Evolutionary conservation across 257 asterid species (phyloP).

Genomic region (Rauvolfia tetraphylla): DNA sequence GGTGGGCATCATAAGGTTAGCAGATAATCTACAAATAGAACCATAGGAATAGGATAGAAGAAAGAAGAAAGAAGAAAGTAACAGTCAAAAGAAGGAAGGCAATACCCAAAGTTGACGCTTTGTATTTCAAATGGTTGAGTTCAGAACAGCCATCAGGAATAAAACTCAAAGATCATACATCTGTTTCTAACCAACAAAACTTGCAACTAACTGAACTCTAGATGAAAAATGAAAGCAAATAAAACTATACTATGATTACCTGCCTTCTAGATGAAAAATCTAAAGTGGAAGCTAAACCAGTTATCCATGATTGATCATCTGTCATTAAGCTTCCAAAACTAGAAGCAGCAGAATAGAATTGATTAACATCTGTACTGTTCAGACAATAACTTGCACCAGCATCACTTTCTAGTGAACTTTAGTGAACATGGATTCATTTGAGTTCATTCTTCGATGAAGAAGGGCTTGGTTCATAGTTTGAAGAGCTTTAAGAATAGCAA

Average conservation of each 20-base stretch:
- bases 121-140: too few relatives aligned
- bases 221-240: background rate
- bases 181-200: too few relatives aligned
- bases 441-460: slow-evolving; percentile 41
- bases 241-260: slow-evolving; percentile 36
- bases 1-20: too few relatives aligned
- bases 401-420: slow-evolving; percentile 25
- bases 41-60: too few relatives aligned
- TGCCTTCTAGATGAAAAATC: slow-evolving; percentile 37
- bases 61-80: background rate
- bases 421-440: slow-evolving; percentile 26
- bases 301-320: slow-evolving; percentile 19
- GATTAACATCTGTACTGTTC: slow-evolving; percentile 21
- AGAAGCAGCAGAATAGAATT: slow-evolving; percentile 25
- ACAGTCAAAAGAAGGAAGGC: too few relatives aligned
- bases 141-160: background rate
- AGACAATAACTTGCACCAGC: slow-evolving; percentile 17
- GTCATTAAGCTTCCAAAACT: slow-evolving; percentile 37
- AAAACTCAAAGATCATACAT: background rate
- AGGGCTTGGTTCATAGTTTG: slow-evolving; percentile 51
- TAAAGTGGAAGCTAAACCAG: slow-evolving; percentile 38
- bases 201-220: background rate
- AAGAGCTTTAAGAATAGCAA: slow-evolving; percentile 51
- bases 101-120: too few relatives aligned
- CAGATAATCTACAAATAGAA: too few relatives aligned